A percentile compares a stretch with the other conserved stretches of the same genome.
These are phyloP conservation scores for Gaultheria prostrata DNA, from an alignment of 148 eudicot species.

Conservation along the genomic window DNA sequence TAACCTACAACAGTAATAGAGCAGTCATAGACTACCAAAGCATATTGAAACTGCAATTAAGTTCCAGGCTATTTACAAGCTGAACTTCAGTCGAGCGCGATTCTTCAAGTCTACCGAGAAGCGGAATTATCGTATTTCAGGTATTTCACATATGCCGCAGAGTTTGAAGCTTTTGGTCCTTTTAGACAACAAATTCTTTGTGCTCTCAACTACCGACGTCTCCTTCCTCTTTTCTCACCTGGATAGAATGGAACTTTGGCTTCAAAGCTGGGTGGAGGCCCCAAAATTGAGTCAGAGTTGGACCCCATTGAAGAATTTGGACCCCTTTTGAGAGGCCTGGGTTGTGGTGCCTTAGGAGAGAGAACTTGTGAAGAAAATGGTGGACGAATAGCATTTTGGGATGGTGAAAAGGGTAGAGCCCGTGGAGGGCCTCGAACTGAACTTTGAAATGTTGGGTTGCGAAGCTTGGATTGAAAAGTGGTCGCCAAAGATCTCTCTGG, in stretches of 20 bases:
- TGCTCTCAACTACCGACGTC: conserved; percentile 4
- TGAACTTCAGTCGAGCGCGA: neutral
- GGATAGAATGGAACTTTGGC: conserved; percentile 18
- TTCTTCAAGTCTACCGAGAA: neutral
- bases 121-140: neutral
- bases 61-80: conserved; percentile 17
- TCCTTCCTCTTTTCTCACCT: conserved; percentile 27
- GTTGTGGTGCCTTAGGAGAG: conserved; percentile 19
- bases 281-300: conserved; percentile 19
- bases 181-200: neutral
- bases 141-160: neutral
- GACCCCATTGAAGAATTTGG: conserved; percentile 19
- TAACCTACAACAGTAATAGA: conserved; percentile 9
- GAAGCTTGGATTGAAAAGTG: conserved; percentile 21
- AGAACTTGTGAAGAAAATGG: conserved; percentile 18
- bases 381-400: conserved; percentile 12
- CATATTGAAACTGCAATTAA: conserved; percentile 2
- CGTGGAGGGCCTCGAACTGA: conserved; percentile 25
- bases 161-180: neutral
- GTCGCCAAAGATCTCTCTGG: conserved; percentile 34
- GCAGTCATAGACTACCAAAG: conserved; percentile 6
- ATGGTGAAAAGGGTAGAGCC: conserved; percentile 24
- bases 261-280: conserved; percentile 30
- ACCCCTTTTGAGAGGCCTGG: conserved; percentile 12
- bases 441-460: conserved; percentile 23